phyloP scores from a whole-genome alignment of 2,329 filamentous ascomycete genomes.

The Didymella exigua region DNA sequence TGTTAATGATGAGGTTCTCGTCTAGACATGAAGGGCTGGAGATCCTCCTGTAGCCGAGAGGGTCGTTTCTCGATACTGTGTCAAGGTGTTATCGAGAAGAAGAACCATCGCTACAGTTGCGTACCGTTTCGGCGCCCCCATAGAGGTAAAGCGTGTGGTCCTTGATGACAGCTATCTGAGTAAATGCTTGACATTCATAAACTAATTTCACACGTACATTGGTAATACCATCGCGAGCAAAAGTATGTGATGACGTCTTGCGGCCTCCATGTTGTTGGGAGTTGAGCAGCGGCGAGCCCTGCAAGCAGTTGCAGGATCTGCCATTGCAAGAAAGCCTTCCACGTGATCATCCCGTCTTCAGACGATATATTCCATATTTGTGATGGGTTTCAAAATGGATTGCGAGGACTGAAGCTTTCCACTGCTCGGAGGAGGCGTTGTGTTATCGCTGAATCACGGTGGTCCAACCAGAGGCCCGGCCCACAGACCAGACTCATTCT shows the following conservation, averaged over 20 bases:
- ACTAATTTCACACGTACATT: slow-evolving; percentile 1
- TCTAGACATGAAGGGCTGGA: not conserved
- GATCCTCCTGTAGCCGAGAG: slow-evolving; percentile 1
- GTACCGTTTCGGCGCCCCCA: slow-evolving; percentile 22
- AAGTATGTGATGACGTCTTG: slow-evolving; percentile 20
- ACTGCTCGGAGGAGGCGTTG: not conserved
- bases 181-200: not conserved
- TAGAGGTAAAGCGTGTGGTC: slow-evolving; percentile 22
- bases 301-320: not conserved
- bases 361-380: no score
- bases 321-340: not conserved
- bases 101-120: not conserved
- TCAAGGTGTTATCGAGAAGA: not conserved
- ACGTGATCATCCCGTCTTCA: not conserved
- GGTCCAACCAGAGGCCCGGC: not conserved
- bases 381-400: not conserved
- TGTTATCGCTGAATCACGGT: not conserved
- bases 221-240: slow-evolving; percentile 25
- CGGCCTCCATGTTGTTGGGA: slow-evolving; percentile 19
- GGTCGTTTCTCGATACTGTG: not conserved
- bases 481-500: not conserved
- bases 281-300: slow-evolving; percentile 4
- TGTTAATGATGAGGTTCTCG: not conserved
- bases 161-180: slow-evolving; percentile 20
- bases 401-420: not conserved